Evolutionary conservation across 2,329 filamentous ascomycete genomes (phyloP).

Genomic region (Rhexocercosporidium sp.): DNA sequence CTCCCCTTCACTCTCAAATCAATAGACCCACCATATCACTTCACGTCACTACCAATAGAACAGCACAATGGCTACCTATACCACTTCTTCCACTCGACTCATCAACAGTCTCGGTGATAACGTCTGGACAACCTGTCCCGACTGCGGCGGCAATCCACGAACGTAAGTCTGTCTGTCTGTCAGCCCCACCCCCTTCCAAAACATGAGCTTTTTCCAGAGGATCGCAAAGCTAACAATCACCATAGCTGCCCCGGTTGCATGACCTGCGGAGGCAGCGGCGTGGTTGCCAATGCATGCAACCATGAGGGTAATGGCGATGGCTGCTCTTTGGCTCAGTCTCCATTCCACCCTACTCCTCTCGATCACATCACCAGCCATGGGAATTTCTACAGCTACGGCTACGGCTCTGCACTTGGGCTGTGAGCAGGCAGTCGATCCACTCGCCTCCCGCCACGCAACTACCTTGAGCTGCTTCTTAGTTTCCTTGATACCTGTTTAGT

Average conservation of each 20-base stretch:
- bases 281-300: too few species aligned
- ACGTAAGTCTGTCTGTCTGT: slow-evolving; percentile 12
- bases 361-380: too few species aligned
- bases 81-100: neutral
- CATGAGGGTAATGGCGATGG: too few species aligned
- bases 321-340: too few species aligned
- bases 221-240: neutral
- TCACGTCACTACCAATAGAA: too few species aligned
- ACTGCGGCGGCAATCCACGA: slow-evolving; percentile 8
- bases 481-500: neutral
- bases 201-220: too few species aligned
- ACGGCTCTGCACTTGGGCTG: too few species aligned
- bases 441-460: neutral
- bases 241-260: neutral
- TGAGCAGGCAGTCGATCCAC: too few species aligned
- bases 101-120: neutral
- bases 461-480: neutral
- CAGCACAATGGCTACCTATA: neutral
- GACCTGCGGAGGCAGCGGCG: neutral
- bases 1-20: neutral
- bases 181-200: neutral
- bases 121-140: neutral
- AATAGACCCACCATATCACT: neutral
- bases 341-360: too few species aligned
- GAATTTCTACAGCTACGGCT: too few species aligned